These are phyloP conservation scores for Chaetomiaceae sp. DNA, from an alignment of 2,329 filamentous ascomycete genomes.

Conservation along the genomic window DNA sequence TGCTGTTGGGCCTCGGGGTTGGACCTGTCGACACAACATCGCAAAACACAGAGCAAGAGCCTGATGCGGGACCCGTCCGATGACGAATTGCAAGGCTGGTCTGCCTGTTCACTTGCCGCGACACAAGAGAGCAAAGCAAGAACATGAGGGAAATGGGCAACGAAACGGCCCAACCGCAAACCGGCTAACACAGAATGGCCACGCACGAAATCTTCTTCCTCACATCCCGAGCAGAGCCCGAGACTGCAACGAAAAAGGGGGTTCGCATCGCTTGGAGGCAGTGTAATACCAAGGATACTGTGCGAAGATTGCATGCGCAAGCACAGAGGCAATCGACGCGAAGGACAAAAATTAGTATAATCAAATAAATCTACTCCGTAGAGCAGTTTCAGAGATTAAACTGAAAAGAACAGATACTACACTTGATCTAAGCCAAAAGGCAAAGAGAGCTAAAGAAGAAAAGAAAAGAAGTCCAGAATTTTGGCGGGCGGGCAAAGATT, in stretches of 20 bases:
- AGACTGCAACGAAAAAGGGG: slow-evolving; percentile 53
- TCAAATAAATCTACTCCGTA: slow-evolving; percentile 46
- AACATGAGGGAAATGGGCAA: too few relatives aligned
- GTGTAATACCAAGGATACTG: slow-evolving; percentile 61
- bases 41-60: too few relatives aligned
- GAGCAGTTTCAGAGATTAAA: slow-evolving; percentile 62
- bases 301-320: slow-evolving; percentile 61
- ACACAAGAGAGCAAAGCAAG: too few relatives aligned
- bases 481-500: slow-evolving; percentile 11
- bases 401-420: slow-evolving; percentile 32
- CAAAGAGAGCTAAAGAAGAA: slow-evolving; percentile 51
- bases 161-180: too few relatives aligned
- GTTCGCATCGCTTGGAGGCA: slow-evolving; percentile 68
- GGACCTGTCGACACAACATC: too few relatives aligned
- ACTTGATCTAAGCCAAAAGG: slow-evolving; percentile 71
- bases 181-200: not conserved
- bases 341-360: slow-evolving; percentile 75
- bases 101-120: too few relatives aligned
- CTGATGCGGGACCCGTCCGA: too few relatives aligned
- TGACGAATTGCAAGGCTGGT: too few relatives aligned
- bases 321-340: slow-evolving; percentile 58
- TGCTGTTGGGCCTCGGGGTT: too few relatives aligned
- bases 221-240: slow-evolving; percentile 49
- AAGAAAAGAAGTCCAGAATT: slow-evolving; percentile 35
- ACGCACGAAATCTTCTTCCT: slow-evolving; percentile 44